Base-by-base conservation (phyloP, 2,329 filamentous ascomycete species). In the Juglanconis juglandina region DNA sequence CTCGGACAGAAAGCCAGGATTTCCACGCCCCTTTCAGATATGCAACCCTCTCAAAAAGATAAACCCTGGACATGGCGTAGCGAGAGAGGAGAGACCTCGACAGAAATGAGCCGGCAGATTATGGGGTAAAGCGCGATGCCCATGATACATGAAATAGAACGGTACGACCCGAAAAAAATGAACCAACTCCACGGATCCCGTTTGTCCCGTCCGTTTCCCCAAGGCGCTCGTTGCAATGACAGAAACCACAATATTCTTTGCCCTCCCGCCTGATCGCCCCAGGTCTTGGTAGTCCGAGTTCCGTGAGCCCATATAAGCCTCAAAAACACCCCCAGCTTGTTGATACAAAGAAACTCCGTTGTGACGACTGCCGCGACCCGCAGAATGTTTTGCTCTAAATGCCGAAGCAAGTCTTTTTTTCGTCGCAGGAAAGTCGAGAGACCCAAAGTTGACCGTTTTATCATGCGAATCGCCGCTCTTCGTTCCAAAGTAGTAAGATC, bases 331-430 rank as follows among this genome's bases (percentile, higher is more conserved):
- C 64, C 66, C 64, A 63, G 67, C 69, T 67, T 65, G 67, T 69
- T 66, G 68, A 63, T 68, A 74, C 74, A 77, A 71, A 72, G 68
- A 73, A 69, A 68, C 64, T 65, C 66, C 67, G 70, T 69, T 61
- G 60, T 63, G 62, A 63, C 55, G 53, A 51, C 54, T 54, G 62
- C 59, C 59, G 55, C 59, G 67, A 70, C 68, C 71, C 70, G 65
- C 70, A 68, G 69, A 68, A 71, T 62, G 70, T 75, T 73, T 76
- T 72, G 73, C 72, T 80, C 80, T 82, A 83, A 81, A 80, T 79
- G 74, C 76, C 73, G 68, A 73, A 72, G 73, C 71, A 72, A 14
- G 51, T 59, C 57, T 17, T 57, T 58, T 75, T 69, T 76, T 80
- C 78, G 78, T 76, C 73, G 76, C 76, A 17, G 75, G 72, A 73